Evolutionary conservation across 805 yeast genomes (phyloP).

Genomic region (Metschnikowia proteae): DNA sequence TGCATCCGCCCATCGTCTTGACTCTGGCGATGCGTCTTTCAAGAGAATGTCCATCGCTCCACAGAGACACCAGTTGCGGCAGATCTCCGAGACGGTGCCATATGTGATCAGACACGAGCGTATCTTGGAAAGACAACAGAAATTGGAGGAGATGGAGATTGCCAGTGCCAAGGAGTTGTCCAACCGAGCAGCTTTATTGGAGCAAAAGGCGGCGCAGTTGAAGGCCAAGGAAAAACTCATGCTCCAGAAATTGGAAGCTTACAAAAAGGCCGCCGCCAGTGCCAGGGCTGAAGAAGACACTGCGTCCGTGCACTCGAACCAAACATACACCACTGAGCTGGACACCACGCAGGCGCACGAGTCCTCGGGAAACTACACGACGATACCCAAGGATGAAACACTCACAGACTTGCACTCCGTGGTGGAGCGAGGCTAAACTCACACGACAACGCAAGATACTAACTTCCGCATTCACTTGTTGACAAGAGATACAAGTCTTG

Average conservation of each 20-base stretch:
- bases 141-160: slow-evolving; percentile 73
- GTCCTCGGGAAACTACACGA: slow-evolving; percentile 16
- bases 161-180: slow-evolving; percentile 73
- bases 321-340: neutral
- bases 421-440: slow-evolving; percentile 14
- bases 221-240: slow-evolving; percentile 61
- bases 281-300: slow-evolving; percentile 2
- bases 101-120: slow-evolving; percentile 76
- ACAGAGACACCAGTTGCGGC: slow-evolving; percentile 63
- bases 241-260: slow-evolving; percentile 36
- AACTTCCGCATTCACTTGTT: neutral
- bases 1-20: slow-evolving; percentile 15
- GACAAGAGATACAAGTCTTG: neutral
- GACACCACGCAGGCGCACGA: slow-evolving; percentile 6
- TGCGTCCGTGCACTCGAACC: neutral
- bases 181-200: slow-evolving; percentile 69
- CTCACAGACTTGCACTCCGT: slow-evolving; percentile 48
- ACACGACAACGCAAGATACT: neutral
- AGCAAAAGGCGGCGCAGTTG: slow-evolving; percentile 68
- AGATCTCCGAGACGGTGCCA: slow-evolving; percentile 82
- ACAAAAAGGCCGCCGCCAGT: slow-evolving; percentile 9
- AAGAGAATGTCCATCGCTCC: slow-evolving; percentile 44
- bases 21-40: slow-evolving; percentile 25
- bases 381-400: slow-evolving; percentile 47
- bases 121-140: slow-evolving; percentile 69